Base-by-base conservation (phyloP, 2,329 filamentous ascomycete species). In the Annulohypoxylon truncatum region DNA sequence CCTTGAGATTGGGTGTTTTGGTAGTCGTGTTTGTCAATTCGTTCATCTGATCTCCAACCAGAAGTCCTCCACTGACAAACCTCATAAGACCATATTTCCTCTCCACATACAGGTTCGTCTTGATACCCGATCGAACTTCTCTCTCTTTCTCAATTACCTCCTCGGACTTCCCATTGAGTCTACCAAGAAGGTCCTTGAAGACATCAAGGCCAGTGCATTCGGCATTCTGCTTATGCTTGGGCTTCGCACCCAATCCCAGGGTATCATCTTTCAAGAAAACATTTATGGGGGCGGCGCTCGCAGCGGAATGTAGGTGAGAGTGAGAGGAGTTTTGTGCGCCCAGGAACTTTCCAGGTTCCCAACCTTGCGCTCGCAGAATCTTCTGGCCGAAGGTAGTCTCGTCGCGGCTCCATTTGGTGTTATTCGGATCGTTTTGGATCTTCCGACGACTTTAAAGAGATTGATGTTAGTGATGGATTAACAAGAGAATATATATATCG, bases 371-470 rank as follows among this genome's bases (percentile, higher is more conserved):
- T 52, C 90, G 88, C 75, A 99, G 89, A 72, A 98, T 95, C 76
- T 90, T 92, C 78, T 97, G 94, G 72, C 96, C 96, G 78, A 96
- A 98, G 57, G 89, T 90, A 61, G 86, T 87, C 70, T 91, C 92
- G 77, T 94, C 91, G 74, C 90, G 90, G 61, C 91, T 90, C 96
- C 96, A 99, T 85, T 88, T 89, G 50, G 93, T 97, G 79, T 98
- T 99, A 82, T 98, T 97, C 6, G 96, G 96, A 80, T 99, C 96
- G 77, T 91, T 86, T 71, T 91, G 91, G 76, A 98, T 89, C 81
- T 95, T 97, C 50, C 84, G 84, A 72, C 76, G 79, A 67, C 78
- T 81, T 54, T 3, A 68, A 5, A 48, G 26, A 9, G 18, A 35
- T 58, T 48, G n/a, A 51, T 33, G 18, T 66, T 57, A 73, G 63